Base-by-base conservation (phyloP, 2,329 filamentous ascomycete species). In the Scopulariopsis brevicaulis region DNA sequence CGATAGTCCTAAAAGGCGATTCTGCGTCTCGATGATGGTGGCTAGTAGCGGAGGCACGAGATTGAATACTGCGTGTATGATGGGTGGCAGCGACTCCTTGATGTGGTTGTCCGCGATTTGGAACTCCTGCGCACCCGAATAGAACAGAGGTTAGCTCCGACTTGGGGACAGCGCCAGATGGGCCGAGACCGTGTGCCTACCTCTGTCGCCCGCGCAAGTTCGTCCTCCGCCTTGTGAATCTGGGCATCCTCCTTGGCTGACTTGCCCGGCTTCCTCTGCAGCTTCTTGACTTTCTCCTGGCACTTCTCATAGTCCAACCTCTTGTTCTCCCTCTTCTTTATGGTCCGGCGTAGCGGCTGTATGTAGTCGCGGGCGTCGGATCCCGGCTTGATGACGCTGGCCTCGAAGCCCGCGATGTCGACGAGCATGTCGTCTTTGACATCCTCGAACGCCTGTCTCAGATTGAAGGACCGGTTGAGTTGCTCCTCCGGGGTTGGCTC, bases 291-390 rank as follows among this genome's bases (percentile, higher is more conserved):
- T 61, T 85, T 84, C 64, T 85, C 82, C 69, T 89, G 84, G 63
- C 85, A 85, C 64, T 87, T 83, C 71, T 96, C 90, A 66, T 85
- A 94, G 68, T 95, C 90, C 60, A 92, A 69, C 57, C 90, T 86
- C 71, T 85, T 89, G 65, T 92, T 88, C 67, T 94, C 89, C 53
- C 90, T 78, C 70, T 90, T 91, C 73, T 93, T 94, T 66, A 95
- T 89, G 1, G 85, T 86, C 73, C 91, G 94, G 66, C 87, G 85
- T 68, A 94, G 77, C 2, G 87, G 84, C 62, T 85, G 82, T 60
- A 93, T 77, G 57, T 74, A 81, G 56, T 86, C 82, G 65, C 83
- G 86, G 8, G 87, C 87, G 56, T 86, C 80, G 59, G 81, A 82
- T 4, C 86, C 86, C 0, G 89, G 88, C 59, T 77, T 77, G 57